These are phyloP conservation scores for Viridothelium virens DNA, from an alignment of 495 filamentous ascomycete genomes.

Conservation along the genomic window DNA sequence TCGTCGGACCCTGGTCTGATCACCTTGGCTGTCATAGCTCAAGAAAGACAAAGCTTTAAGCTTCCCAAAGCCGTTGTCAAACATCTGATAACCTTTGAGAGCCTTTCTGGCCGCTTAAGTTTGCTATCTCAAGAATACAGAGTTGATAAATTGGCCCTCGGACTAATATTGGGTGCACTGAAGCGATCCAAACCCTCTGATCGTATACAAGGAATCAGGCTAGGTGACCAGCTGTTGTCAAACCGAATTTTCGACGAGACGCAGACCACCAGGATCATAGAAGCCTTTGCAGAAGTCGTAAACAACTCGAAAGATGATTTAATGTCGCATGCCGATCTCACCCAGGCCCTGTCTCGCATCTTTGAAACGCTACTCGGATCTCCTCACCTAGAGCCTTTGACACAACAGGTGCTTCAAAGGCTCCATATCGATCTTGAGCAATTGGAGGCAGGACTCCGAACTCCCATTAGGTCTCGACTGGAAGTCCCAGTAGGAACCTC, in stretches of 20 bases:
- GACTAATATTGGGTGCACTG: conserved; percentile 59
- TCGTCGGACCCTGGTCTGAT: conserved; percentile 66
- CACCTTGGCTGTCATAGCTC: conserved; percentile 70
- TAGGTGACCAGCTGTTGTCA: neutral
- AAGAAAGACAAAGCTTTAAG: conserved; percentile 49
- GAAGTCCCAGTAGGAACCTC: conserved; percentile 21
- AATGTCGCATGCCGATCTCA: neutral
- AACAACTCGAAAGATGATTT: neutral
- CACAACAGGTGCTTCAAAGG: conserved; percentile 52
- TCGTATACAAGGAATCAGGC: neutral
- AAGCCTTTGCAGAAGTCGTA: neutral
- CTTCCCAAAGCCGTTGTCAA: conserved; percentile 62
- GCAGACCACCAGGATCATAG: conserved; percentile 13
- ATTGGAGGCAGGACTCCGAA: conserved; percentile 63
- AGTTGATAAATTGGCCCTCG: conserved; percentile 65
- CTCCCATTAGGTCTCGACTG: conserved; percentile 47
- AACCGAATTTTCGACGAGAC: neutral
- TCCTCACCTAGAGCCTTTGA: conserved; percentile 18
- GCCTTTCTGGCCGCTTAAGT: conserved; percentile 49
- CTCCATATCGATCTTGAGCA: conserved; percentile 57
- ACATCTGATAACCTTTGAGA: conserved; percentile 56
- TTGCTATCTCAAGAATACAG: conserved; percentile 57
- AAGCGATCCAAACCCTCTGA: conserved; percentile 42
- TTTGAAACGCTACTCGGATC: neutral
- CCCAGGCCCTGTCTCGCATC: neutral